These are phyloP conservation scores for Solanum rostratum DNA, from an alignment of 257 asterid genomes.

Conservation along the genomic window DNA sequence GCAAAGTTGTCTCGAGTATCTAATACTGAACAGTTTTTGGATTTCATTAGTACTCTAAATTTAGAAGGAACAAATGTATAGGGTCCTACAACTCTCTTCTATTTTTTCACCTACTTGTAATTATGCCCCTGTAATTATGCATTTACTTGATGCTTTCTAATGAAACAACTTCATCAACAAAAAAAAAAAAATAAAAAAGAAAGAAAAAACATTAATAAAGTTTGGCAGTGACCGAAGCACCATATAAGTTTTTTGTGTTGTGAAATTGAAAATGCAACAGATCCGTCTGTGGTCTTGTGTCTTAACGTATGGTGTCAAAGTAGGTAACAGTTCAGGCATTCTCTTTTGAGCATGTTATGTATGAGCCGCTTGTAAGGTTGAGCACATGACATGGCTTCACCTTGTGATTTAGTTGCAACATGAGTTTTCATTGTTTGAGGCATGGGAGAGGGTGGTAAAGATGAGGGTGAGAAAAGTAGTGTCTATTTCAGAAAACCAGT, in stretches of 20 bases:
- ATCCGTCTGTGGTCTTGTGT: neutral
- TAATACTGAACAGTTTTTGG: neutral
- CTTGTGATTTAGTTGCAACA: neutral
- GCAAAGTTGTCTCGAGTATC: neutral
- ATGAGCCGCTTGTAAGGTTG: neutral
- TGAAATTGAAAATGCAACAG: neutral
- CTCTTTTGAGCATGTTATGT: neutral
- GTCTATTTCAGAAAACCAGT: too few relatives aligned
- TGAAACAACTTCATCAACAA: neutral
- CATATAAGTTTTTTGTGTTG: neutral
- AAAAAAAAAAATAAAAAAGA: neutral
- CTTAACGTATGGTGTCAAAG: neutral
- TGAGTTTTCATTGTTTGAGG: neutral
- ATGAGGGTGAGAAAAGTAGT: too few relatives aligned
- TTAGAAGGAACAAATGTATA: neutral
- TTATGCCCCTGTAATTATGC: neutral
- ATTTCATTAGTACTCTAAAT: neutral
- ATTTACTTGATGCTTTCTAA: neutral
- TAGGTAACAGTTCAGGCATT: neutral
- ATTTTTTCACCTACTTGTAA: neutral
- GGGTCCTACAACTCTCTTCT: neutral
- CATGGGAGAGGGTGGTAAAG: too few relatives aligned
- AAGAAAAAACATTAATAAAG: neutral
- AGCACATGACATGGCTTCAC: neutral
- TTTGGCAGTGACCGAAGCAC: neutral